Evolutionary conservation across 306 rosid genomes (phyloP), one percentile per base, ranked within the genome.

Genomic region (Citrullus mucosospermus): DNA sequence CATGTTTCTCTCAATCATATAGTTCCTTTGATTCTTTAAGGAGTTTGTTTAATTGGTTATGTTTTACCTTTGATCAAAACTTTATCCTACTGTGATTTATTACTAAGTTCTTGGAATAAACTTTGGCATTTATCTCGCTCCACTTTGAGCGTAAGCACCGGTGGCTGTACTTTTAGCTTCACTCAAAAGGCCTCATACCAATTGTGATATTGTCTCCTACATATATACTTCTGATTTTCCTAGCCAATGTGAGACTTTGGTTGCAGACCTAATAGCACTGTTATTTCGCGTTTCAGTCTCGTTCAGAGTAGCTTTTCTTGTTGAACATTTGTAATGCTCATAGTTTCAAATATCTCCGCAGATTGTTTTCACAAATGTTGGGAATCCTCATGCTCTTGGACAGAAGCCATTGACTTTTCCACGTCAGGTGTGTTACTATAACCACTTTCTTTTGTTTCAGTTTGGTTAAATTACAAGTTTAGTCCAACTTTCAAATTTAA

Each of bases 361-460:
- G 99, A 96, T 96, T 82, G 88, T 96, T 84, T 96, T 96, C 88
- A 96, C 99, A 41, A 96, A 96, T 86, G 99, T 96, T 53, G 99
- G 99, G 83, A 96, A 96, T 74, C 99, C 99, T 76, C 99, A 96
- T 83, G 99, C 99, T 74, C 84, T 96, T 63, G 99, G 99, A 83
- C 99, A 96, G 90, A 96, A 82, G 91, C 99, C 99, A 13, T 82
- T 96, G 88, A 88, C 87, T 77, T 96, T 96, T 83, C 99, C 99
- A 75, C 99, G 99, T 85, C 99, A 96, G 99, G 99, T 95, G 72
- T 46, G 14, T 61, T 79, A 55, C 60, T 14, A 67, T 77, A 44
- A 59, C 66, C 38, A 46, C 76, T 79, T 81, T 81, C 73, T 75
- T 22, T 32, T 10, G 57, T 77, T 55, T 17, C 12, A 43, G 34